Conservation (phyloP, 805 yeast genomes). For the Hanseniaspora valbyensis region DNA sequence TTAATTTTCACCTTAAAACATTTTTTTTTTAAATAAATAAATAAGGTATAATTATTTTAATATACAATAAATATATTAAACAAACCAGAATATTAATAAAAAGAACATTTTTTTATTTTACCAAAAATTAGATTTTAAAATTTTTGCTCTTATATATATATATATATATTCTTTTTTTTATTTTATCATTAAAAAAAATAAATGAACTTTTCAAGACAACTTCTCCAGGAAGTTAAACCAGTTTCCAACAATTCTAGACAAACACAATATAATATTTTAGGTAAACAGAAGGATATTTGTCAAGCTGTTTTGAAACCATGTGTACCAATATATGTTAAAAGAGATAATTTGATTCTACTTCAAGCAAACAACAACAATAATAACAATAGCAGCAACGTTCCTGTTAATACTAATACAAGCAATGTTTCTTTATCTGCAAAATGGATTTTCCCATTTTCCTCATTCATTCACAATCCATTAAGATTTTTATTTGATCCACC, state of each 20-base stretch:
- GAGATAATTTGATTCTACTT: conserved; percentile 9
- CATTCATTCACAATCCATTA: conserved; percentile 8
- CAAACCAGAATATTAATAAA: background rate
- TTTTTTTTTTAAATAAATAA: too few species aligned
- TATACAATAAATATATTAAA: too few species aligned
- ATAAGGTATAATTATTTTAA: too few species aligned
- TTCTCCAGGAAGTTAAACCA: conserved; percentile 5
- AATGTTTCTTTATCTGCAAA: conserved; percentile 6
- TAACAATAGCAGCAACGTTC: background rate
- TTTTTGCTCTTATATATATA: too few species aligned
- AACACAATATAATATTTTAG: conserved; percentile 12
- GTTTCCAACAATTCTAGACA: background rate
- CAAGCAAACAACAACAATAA: conserved; percentile 1
- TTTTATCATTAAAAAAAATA: too few species aligned
- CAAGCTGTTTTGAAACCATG: conserved; percentile 13
- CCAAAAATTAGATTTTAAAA: too few species aligned
- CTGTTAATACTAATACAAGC: background rate
- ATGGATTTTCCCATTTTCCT: conserved; percentile 10
- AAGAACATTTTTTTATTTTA: too few species aligned
- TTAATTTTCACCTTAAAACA: too few species aligned
- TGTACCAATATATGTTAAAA: conserved; percentile 13
- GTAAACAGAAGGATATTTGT: conserved; percentile 12
- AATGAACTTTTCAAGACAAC: background rate
- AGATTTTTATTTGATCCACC: conserved; percentile 11
- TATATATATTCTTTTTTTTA: too few species aligned